Evolutionary conservation across 1,284 basidiomycete species (phyloP), one percentile per base, ranked within the genome.

Genomic region (Marasmius fiardii): DNA sequence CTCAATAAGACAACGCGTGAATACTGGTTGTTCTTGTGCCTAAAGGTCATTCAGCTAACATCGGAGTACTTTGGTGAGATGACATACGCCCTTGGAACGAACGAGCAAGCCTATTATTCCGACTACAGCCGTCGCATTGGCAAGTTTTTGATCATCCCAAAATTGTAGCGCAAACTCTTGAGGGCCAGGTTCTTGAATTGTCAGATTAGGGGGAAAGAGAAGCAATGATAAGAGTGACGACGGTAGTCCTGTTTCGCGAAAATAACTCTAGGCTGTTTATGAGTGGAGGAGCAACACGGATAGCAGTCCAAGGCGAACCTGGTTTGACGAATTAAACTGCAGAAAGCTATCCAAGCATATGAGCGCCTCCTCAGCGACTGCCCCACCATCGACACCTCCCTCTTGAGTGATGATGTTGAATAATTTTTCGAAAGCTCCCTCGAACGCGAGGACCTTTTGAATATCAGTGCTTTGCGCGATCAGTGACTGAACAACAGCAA

Each of bases 361-460:
- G 54, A 99, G 75, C 10, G 93, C 92, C 63, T 96, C 91, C 63
- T 93, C 89, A 0, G 93, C 88, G 37, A 93, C 89, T 58, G 90
- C 80, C 6, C 95, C 95, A 18, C 94, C 93, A 63, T 98, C 95
- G 37, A 96, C 80, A 0, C 97, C 94, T 39, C 94, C 92, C 71
- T 98, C 96, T 57, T 85, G 80, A 6, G 84, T 81, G 59, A 98
- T 83, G 49, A 94, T 94, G 58, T 89, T 88, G 73, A 99, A 94
- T 31, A 98, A 80, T 67, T 91, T 93, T 74, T 99, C 96, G 67
- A 99, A 98, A 0, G 92, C 92, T 28, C 97, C 95, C 64, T 96
- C 95, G 67, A 99, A 99, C 0, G 95, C 95, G 43, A 98, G 85
- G 21, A 98, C 88, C 74, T 98, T 99, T 68, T 98, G 96, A 50